These are phyloP conservation scores for Vitis rupestris DNA, from an alignment of 164 flowering plant species.

Conservation along the genomic window DNA sequence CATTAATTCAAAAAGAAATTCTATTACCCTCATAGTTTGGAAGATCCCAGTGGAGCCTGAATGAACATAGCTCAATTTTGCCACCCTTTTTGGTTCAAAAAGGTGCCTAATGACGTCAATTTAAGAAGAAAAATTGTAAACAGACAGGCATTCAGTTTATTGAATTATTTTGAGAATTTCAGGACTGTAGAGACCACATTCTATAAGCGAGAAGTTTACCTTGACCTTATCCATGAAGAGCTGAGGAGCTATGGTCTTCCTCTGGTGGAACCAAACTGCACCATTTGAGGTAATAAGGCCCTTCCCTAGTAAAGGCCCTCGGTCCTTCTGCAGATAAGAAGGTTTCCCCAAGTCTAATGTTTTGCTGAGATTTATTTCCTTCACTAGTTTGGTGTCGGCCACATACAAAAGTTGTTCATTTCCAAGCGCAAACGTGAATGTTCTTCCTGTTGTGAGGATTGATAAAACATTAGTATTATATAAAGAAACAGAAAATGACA, in stretches of 20 bases:
- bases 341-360: conserved; percentile 19
- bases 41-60: too few relatives aligned
- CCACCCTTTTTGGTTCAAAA: too few relatives aligned
- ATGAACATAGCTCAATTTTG: too few relatives aligned
- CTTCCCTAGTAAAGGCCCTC: conserved; percentile 15
- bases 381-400: conserved; percentile 3
- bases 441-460: conserved; percentile 1
- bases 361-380: conserved; percentile 9
- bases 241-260: conserved; percentile 12
- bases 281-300: conserved; percentile 13
- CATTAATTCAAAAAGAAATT: not conserved
- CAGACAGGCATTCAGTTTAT: too few relatives aligned
- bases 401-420: conserved; percentile 10
- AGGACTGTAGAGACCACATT: too few relatives aligned
- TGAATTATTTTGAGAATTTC: too few relatives aligned
- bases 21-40: not conserved
- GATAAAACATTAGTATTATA: not conserved
- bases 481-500: not conserved
- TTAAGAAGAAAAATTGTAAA: too few relatives aligned
- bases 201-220: not conserved
- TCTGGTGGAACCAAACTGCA: conserved; percentile 13
- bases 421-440: conserved; percentile 12
- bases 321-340: conserved; percentile 12
- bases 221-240: conserved; percentile 12
- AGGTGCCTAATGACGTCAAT: too few relatives aligned